These are phyloP conservation scores for Stenocarpella maydis DNA, from an alignment of 2,329 filamentous ascomycete species.

Conservation along the genomic window DNA sequence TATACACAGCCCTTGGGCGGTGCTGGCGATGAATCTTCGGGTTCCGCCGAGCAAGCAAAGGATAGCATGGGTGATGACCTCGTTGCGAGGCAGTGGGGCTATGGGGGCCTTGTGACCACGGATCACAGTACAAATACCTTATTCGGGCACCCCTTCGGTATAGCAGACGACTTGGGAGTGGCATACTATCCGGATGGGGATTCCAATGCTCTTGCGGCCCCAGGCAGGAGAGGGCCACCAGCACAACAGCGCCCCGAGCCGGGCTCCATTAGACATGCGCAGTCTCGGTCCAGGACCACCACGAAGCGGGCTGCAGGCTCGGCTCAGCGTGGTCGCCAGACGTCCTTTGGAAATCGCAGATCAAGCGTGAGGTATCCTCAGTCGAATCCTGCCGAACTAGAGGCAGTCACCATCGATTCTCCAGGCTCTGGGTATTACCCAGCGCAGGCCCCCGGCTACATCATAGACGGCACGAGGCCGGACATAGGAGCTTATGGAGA, in stretches of 20 bases:
- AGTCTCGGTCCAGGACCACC: slow-evolving; percentile 59
- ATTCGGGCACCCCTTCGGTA: slow-evolving; percentile 15
- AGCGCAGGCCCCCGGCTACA: slow-evolving; percentile 58
- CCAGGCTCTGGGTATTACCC: slow-evolving; percentile 57
- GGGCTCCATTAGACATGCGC: slow-evolving; percentile 45
- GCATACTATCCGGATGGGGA: slow-evolving; percentile 13
- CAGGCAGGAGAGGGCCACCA: slow-evolving; percentile 17
- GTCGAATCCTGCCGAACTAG: slow-evolving; percentile 47
- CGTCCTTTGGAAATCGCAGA: slow-evolving; percentile 36
- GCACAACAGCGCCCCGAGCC: slow-evolving; percentile 30
- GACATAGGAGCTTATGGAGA: slow-evolving; percentile 9
- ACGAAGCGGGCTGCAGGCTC: slow-evolving; percentile 52
- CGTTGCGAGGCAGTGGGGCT: background rate
- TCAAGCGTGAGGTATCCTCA: slow-evolving; percentile 39
- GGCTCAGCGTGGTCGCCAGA: slow-evolving; percentile 54
- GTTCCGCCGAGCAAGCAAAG: background rate
- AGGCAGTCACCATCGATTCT: slow-evolving; percentile 32
- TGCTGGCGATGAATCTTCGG: background rate
- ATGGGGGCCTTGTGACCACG: slow-evolving; percentile 28
- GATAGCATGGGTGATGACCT: slow-evolving; percentile 21
- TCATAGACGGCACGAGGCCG: slow-evolving; percentile 40
- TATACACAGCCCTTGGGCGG: background rate
- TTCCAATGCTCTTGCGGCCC: background rate
- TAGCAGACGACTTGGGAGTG: slow-evolving; percentile 25
- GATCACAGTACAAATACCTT: slow-evolving; percentile 36